Evolutionary conservation across 768 basidiomycete species (phyloP).

Genomic region (Boletus tylopilopsis): DNA sequence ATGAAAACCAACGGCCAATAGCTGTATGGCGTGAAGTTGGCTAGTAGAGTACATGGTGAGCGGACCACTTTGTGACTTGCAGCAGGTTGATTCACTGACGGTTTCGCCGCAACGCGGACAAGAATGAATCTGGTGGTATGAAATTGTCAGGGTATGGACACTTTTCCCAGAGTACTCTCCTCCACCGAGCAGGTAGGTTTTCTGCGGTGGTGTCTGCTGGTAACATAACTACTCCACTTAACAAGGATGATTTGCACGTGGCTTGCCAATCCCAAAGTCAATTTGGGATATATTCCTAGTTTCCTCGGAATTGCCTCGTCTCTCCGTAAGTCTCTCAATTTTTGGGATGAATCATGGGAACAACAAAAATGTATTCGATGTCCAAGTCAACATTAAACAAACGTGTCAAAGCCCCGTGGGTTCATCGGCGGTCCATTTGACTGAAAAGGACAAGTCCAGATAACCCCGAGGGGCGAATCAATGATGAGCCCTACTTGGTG

Average conservation of each 20-base stretch:
- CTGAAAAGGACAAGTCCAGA: conserved; percentile 19
- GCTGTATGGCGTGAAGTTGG: conserved; percentile 76
- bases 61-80: conserved; percentile 4
- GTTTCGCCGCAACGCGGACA: conserved; percentile 75
- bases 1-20: conserved; percentile 70
- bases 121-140: conserved; percentile 69
- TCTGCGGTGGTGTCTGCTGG: background rate
- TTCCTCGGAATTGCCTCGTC: conserved; percentile 14
- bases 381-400: conserved; percentile 29
- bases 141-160: conserved; percentile 83
- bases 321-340: background rate
- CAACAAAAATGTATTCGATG: conserved; percentile 18
- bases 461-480: conserved; percentile 31
- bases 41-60: conserved; percentile 42
- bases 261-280: conserved; percentile 3
- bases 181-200: conserved; percentile 40
- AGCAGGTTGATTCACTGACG: conserved; percentile 49
- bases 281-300: background rate
- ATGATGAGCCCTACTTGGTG: conserved; percentile 26
- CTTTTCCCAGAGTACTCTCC: conserved; percentile 74
- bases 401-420: conserved; percentile 32
- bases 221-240: background rate
- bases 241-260: conserved; percentile 11
- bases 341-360: conserved; percentile 27
- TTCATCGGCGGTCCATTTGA: conserved; percentile 19